These are phyloP conservation scores for Ganoderma lucidum DNA, from an alignment of 1,284 basidiomycete species.

Conservation along the genomic window DNA sequence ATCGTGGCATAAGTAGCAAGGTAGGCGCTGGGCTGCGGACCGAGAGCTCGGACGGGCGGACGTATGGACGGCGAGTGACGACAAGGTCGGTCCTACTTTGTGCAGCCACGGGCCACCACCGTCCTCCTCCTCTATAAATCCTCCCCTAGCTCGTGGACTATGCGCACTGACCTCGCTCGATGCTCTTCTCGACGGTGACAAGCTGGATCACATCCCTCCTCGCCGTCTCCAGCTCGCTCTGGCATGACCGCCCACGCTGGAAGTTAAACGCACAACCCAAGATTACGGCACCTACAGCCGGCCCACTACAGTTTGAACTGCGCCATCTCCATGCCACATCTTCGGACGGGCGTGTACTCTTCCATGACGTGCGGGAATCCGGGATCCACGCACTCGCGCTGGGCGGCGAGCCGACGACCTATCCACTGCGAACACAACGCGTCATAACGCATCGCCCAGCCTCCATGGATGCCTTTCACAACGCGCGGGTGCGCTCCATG, in stretches of 20 bases:
- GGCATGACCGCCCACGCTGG: background rate
- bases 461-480: constrained; percentile 57
- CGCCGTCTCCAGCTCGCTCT: constrained; percentile 18
- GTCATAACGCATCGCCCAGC: constrained; percentile 56
- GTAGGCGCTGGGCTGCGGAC: background rate
- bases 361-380: constrained; percentile 57
- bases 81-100: background rate
- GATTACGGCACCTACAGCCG: constrained; percentile 22
- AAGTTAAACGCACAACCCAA: constrained; percentile 6
- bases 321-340: constrained; percentile 74
- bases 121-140: constrained; percentile 6
- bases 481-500: constrained; percentile 60
- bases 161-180: constrained; percentile 27
- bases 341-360: constrained; percentile 60
- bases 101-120: constrained; percentile 20
- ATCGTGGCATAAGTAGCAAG: background rate
- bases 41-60: background rate
- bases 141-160: constrained; percentile 18
- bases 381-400: constrained; percentile 25
- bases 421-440: constrained; percentile 49
- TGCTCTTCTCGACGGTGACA: constrained; percentile 39
- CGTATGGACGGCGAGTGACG: background rate
- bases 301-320: constrained; percentile 61
- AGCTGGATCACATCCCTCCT: constrained; percentile 34
- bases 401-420: constrained; percentile 27